Evolutionary conservation across 2,329 filamentous ascomycete species (phyloP).

Genomic region (Fusarium secorum): DNA sequence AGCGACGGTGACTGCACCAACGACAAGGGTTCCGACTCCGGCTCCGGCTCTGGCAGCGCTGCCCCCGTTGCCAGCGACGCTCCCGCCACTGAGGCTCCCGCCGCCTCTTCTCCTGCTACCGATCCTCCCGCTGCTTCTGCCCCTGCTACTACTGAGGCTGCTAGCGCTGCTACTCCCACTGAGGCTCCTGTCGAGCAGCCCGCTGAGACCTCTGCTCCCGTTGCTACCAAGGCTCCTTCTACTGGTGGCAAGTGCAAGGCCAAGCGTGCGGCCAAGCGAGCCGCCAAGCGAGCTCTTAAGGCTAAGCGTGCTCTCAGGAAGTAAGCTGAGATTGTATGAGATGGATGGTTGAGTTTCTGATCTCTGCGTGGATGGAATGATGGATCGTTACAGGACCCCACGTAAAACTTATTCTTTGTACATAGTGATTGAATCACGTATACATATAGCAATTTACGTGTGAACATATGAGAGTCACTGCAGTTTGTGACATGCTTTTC

Average conservation of each 20-base stretch:
- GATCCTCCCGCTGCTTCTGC: conserved; percentile 21
- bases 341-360: conserved; percentile 4
- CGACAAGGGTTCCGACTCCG: conserved; percentile 28
- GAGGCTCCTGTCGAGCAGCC: conserved; percentile 12
- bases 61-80: conserved; percentile 13
- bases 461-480: not conserved
- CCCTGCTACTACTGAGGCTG: conserved; percentile 17
- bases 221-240: conserved; percentile 28
- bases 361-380: conserved; percentile 22
- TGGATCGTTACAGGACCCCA: conserved; percentile 13
- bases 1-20: conserved; percentile 49
- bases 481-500: not conserved
- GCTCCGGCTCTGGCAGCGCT: conserved; percentile 15
- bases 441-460: not conserved
- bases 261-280: conserved; percentile 10
- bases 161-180: conserved; percentile 1
- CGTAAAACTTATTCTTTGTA: conserved; percentile 38
- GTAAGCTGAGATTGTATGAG: not conserved
- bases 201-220: conserved; percentile 4
- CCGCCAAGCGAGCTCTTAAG: conserved; percentile 16
- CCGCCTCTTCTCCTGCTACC: not conserved
- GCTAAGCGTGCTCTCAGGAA: conserved; percentile 10
- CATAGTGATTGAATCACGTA: conserved; percentile 33
- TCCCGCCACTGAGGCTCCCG: conserved; percentile 10
- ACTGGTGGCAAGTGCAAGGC: conserved; percentile 24